phyloP scores from a whole-genome alignment of 257 asterid species.

The Penstemon barbatus region DNA sequence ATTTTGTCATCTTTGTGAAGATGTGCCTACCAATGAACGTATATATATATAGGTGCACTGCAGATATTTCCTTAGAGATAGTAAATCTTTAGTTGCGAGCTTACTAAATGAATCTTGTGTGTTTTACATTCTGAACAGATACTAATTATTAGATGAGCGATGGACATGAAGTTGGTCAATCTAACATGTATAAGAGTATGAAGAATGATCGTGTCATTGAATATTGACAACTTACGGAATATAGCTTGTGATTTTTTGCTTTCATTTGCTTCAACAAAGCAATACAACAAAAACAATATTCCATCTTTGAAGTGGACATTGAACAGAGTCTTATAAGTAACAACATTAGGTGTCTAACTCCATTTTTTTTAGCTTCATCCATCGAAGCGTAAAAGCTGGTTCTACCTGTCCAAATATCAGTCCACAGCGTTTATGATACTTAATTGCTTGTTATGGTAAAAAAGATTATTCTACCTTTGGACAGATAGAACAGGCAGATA shows the following conservation, averaged over 20 bases:
- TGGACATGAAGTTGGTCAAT: not conserved
- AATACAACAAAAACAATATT: too few relatives aligned
- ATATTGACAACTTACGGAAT: not conserved
- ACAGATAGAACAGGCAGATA: conserved; percentile 86
- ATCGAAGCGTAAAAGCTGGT: too few relatives aligned
- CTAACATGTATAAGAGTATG: too few relatives aligned
- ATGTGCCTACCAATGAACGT: too few relatives aligned
- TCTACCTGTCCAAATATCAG: too few relatives aligned
- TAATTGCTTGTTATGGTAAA: not conserved
- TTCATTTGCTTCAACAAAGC: too few relatives aligned
- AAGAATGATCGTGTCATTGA: not conserved
- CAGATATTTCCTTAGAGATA: too few relatives aligned
- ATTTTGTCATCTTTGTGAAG: too few relatives aligned
- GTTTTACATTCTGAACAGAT: not conserved
- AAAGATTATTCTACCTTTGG: conserved; percentile 6
- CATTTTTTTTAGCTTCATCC: not conserved
- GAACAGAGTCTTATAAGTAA: not conserved
- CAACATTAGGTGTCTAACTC: not conserved
- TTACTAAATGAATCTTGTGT: not conserved
- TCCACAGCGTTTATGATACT: too few relatives aligned
- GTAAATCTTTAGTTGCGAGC: too few relatives aligned
- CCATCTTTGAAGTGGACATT: not conserved
- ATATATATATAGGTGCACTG: too few relatives aligned
- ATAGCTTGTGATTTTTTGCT: too few relatives aligned
- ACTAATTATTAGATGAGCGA: not conserved